Conservation (phyloP, 345 rosid species). For the Zanthoxylum bungeanum region DNA sequence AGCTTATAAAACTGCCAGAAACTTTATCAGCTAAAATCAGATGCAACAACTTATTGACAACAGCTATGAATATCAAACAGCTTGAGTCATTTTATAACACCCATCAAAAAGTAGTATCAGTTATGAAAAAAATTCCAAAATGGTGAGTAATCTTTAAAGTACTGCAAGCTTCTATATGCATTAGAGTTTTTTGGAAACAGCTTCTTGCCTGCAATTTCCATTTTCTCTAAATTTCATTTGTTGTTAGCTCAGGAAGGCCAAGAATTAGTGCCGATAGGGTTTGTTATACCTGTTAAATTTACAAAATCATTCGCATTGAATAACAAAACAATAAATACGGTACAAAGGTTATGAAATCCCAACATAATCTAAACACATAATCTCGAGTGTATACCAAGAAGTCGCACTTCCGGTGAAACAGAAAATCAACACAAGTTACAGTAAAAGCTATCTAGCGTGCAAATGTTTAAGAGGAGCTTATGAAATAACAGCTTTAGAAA, state of each 20-base stretch:
- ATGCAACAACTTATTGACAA: neutral
- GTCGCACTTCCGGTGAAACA: neutral
- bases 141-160: neutral
- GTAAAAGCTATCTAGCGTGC: neutral
- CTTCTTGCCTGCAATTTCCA: neutral
- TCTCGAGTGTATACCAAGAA: neutral
- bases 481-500: conserved; percentile 5
- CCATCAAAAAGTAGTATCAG: too few species aligned
- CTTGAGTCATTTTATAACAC: neutral
- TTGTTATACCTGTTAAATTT: neutral
- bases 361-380: too few species aligned
- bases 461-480: neutral
- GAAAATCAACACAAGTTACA: neutral
- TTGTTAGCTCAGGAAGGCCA: neutral
- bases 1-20: neutral
- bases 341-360: neutral
- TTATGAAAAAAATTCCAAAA: too few species aligned
- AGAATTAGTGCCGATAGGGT: too few species aligned
- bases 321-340: neutral
- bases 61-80: neutral
- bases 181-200: too few species aligned
- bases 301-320: neutral
- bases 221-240: too few species aligned
- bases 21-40: neutral
- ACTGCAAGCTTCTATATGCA: neutral